Conservation (phyloP, 2,329 filamentous ascomycete species). For the Fusarium proliferatum region DNA sequence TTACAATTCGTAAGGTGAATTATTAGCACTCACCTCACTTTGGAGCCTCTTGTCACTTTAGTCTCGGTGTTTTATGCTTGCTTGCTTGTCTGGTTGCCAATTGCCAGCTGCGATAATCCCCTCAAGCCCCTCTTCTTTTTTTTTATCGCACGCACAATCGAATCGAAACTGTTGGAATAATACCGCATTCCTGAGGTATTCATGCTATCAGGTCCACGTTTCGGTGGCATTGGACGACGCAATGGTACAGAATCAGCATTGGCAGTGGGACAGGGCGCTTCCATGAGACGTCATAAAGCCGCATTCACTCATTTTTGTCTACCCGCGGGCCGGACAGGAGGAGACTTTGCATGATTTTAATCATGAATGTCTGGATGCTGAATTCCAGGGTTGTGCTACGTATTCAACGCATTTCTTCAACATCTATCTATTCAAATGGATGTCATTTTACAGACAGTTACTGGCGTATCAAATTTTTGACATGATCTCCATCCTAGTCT, state of each 20-base stretch:
- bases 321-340: slow-evolving; percentile 3
- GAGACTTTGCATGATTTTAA: background rate
- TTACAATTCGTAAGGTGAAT: slow-evolving; percentile 36
- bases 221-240: slow-evolving; percentile 34
- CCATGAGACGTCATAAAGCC: slow-evolving; percentile 34
- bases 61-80: slow-evolving; percentile 40
- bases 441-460: background rate
- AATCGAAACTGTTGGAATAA: slow-evolving; percentile 34
- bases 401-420: background rate
- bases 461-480: background rate
- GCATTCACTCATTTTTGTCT: slow-evolving; percentile 16
- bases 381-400: background rate
- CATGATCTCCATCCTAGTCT: slow-evolving; percentile 16
- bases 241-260: slow-evolving; percentile 14
- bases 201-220: slow-evolving; percentile 28
- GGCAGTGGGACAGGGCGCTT: slow-evolving; percentile 25
- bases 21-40: slow-evolving; percentile 38
- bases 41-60: slow-evolving; percentile 13
- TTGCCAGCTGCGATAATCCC: slow-evolving; percentile 15
- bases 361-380: background rate
- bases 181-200: slow-evolving; percentile 27
- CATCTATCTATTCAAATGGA: background rate
- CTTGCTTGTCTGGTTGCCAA: slow-evolving; percentile 3
- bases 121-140: slow-evolving; percentile 30
- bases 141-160: slow-evolving; percentile 22